phyloP scores from a whole-genome alignment of 2,329 filamentous ascomycete genomes.

The Botrytis fragariae region DNA sequence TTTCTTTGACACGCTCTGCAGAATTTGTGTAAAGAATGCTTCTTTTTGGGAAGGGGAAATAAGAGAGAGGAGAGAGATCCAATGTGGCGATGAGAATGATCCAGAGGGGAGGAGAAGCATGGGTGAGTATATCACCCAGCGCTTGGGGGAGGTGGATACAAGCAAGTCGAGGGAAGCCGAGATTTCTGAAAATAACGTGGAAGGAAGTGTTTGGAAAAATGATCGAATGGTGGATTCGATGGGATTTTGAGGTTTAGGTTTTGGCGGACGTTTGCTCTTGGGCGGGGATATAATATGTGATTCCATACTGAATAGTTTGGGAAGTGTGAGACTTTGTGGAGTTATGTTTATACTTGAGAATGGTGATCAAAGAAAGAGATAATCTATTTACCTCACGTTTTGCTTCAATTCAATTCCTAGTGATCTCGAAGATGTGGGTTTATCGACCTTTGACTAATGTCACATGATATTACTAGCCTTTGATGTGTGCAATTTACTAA shows the following conservation, averaged over 20 bases:
- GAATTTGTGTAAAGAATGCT: conserved; percentile 50
- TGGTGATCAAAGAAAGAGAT: background rate
- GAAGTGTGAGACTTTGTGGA: background rate
- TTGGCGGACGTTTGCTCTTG: conserved; percentile 27
- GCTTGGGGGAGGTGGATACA: conserved; percentile 44
- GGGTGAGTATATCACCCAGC: conserved; percentile 60
- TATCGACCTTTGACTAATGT: rapidly evolving
- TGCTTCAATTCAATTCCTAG: background rate
- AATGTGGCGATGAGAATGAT: conserved; percentile 50
- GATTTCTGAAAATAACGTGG: conserved; percentile 22
- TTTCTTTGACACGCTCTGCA: conserved; percentile 45
- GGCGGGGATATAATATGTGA: background rate
- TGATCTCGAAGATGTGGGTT: background rate
- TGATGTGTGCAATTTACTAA: background rate
- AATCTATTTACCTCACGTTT: background rate
- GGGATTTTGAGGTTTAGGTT: conserved; percentile 40
- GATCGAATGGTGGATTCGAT: conserved; percentile 40
- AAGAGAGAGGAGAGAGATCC: conserved; percentile 20
- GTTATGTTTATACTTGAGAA: background rate
- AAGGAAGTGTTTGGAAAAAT: conserved; percentile 40
- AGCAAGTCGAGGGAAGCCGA: conserved; percentile 25
- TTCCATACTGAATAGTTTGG: background rate
- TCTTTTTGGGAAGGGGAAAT: conserved; percentile 4
- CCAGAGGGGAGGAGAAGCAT: conserved; percentile 60
- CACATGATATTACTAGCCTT: background rate